A percentile compares a stretch with the other conserved stretches of the same genome.
Evolutionary conservation across 23 red algal genomes (phyloP).

Genomic region (Gracilaria domingensis): DNA sequence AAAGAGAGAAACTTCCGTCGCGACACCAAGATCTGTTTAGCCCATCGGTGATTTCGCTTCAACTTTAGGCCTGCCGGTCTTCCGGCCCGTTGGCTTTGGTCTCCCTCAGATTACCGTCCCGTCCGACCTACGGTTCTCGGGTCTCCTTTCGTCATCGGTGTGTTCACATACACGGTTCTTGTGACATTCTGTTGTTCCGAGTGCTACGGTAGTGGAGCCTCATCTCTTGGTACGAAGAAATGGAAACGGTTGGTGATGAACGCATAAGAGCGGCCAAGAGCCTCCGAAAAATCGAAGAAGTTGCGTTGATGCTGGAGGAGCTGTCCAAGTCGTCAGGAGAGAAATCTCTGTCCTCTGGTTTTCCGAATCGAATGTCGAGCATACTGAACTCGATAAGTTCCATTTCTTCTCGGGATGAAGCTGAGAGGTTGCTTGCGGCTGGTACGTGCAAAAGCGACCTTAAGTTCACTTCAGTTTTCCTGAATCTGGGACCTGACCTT

Average conservation of each 20-base stretch:
- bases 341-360: conserved; percentile 26
- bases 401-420: conserved; percentile 64
- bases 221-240: not conserved
- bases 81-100: not conserved
- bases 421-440: conserved; percentile 70
- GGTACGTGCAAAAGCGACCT: conserved; percentile 32
- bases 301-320: conserved; percentile 44
- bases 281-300: conserved; percentile 67
- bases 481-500: not conserved
- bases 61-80: not conserved
- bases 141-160: too few relatives aligned
- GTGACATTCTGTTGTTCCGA: too few relatives aligned
- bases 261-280: conserved; percentile 10
- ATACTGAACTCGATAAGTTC: conserved; percentile 58
- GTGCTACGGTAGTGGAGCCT: not conserved
- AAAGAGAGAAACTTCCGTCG: not conserved
- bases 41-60: not conserved
- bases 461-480: not conserved
- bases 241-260: conserved; percentile 32
- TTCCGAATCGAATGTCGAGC: conserved; percentile 48
- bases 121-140: too few relatives aligned
- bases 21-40: not conserved
- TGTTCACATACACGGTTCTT: too few relatives aligned
- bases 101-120: not conserved
- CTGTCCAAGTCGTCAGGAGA: conserved; percentile 17